Conservation (phyloP, 1,284 basidiomycete genomes). For the Kalmanozyma brasiliensis region DNA sequence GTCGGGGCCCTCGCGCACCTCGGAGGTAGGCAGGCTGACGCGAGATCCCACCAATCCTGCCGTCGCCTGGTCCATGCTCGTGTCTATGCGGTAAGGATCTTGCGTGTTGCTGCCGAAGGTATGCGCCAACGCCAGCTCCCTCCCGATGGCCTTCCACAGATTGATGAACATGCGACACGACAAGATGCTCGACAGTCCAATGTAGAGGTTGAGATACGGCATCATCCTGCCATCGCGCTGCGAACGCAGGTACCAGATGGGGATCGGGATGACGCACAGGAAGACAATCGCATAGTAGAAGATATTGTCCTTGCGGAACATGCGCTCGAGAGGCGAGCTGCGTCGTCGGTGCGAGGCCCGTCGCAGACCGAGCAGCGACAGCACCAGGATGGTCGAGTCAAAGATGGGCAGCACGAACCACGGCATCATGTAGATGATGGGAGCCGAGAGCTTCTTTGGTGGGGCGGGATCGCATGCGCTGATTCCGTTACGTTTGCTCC, state of each 20-base stretch:
- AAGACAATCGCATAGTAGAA: slow-evolving; percentile 47
- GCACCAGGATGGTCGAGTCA: slow-evolving; percentile 42
- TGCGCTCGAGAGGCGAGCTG: slow-evolving; percentile 37
- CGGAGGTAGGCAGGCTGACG: slow-evolving; percentile 5
- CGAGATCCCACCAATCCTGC: slow-evolving; percentile 26
- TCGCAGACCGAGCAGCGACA: slow-evolving; percentile 38
- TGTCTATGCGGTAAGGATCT: slow-evolving; percentile 30
- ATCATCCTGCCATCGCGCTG: slow-evolving; percentile 40
- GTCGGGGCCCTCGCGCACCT: background rate
- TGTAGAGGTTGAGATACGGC: slow-evolving; percentile 50
- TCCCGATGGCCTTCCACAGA: slow-evolving; percentile 50
- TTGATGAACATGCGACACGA: slow-evolving; percentile 51
- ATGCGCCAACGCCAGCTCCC: slow-evolving; percentile 43
- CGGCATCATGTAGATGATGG: slow-evolving; percentile 39
- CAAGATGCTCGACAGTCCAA: slow-evolving; percentile 42
- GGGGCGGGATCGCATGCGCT: slow-evolving; percentile 42
- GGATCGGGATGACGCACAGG: slow-evolving; percentile 46
- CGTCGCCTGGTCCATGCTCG: slow-evolving; percentile 26
- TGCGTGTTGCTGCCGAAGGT: slow-evolving; percentile 35
- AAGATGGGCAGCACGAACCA: slow-evolving; percentile 53
- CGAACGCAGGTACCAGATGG: slow-evolving; percentile 41
- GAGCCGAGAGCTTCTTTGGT: slow-evolving; percentile 16
- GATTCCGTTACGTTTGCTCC: slow-evolving; percentile 43
- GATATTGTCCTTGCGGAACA: slow-evolving; percentile 53
- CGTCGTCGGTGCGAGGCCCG: slow-evolving; percentile 40